Conservation (phyloP, 2,329 filamentous ascomycete species). For the Aspergillus niger region DNA sequence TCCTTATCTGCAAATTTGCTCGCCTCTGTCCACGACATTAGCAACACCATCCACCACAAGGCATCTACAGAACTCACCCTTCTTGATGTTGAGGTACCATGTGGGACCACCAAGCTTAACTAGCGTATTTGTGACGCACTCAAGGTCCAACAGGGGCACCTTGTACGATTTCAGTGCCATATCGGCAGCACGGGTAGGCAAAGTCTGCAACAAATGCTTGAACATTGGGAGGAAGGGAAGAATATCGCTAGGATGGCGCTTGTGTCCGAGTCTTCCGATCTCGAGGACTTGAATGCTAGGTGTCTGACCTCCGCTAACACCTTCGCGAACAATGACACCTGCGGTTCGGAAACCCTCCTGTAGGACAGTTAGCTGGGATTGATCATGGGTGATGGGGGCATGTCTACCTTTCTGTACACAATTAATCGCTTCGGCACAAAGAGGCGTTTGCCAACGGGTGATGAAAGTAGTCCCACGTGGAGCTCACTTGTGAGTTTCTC, state of each 20-base stretch:
- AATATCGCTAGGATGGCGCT: slow-evolving; percentile 78
- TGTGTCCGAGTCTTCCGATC: slow-evolving; percentile 67
- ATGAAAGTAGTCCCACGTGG: slow-evolving; percentile 73
- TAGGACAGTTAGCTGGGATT: slow-evolving; percentile 23
- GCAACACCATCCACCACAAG: slow-evolving; percentile 12
- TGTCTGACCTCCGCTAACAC: slow-evolving; percentile 64
- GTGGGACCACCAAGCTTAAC: slow-evolving; percentile 54
- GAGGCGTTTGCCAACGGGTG: slow-evolving; percentile 79
- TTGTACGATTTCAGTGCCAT: slow-evolving; percentile 69
- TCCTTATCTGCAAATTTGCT: slow-evolving; percentile 66
- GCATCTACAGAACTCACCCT: slow-evolving; percentile 39
- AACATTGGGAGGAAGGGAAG: slow-evolving; percentile 79
- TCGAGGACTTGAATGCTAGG: slow-evolving; percentile 78
- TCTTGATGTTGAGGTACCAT: slow-evolving; percentile 53
- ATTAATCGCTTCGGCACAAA: slow-evolving; percentile 75
- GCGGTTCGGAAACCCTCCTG: slow-evolving; percentile 78
- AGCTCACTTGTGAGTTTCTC: slow-evolving; percentile 78
- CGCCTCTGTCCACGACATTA: slow-evolving; percentile 45
- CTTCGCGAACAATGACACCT: slow-evolving; percentile 78
- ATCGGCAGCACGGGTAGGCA: slow-evolving; percentile 68
- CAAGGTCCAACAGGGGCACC: slow-evolving; percentile 75
- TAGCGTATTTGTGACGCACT: slow-evolving; percentile 75
- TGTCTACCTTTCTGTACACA: slow-evolving; percentile 68
- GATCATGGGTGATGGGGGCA: not conserved
- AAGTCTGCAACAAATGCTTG: slow-evolving; percentile 64